Conservation (phyloP, 306 rosid species). For the Morella rubra region DNA sequence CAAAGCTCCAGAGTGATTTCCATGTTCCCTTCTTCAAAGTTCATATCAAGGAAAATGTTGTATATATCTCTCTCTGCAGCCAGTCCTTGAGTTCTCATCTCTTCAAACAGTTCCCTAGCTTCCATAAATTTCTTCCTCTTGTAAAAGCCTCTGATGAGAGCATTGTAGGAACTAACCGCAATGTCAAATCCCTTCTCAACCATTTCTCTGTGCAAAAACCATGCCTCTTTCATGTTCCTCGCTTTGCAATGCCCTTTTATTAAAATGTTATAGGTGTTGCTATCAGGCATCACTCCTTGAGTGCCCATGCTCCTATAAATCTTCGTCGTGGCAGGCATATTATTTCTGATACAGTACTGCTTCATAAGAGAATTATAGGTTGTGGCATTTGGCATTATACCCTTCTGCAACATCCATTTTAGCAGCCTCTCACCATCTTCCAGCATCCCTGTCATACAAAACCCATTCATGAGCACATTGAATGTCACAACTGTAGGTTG, state of each 20-base stretch:
- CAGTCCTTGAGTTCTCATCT: conserved; percentile 75
- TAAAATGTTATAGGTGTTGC: conserved; percentile 72
- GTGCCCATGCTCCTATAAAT: conserved; percentile 63
- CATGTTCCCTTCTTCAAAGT: conserved; percentile 76
- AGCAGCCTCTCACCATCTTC: conserved; percentile 76
- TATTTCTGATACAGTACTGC: conserved; percentile 76
- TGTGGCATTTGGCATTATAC: conserved; percentile 65
- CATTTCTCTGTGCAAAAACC: conserved; percentile 71
- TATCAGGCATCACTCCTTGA: conserved; percentile 66
- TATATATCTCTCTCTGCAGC: conserved; percentile 71
- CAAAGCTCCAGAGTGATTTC: conserved; percentile 74
- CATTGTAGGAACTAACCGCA: conserved; percentile 60
- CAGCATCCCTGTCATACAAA: conserved; percentile 79
- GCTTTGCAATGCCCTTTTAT: conserved; percentile 85
- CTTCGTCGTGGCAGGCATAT: conserved; percentile 54
- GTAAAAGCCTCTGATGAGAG: conserved; percentile 60
- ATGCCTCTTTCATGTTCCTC: conserved; percentile 86
- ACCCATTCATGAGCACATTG: conserved; percentile 88
- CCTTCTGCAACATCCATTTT: conserved; percentile 81
- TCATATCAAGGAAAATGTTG: conserved; percentile 69
- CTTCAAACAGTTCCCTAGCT: conserved; percentile 75
- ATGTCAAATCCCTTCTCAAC: conserved; percentile 57
- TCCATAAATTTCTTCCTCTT: conserved; percentile 73
- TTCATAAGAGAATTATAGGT: conserved; percentile 87
- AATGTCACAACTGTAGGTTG: conserved; percentile 86